Evolutionary conservation across 2,329 filamentous ascomycete genomes (phyloP), one percentile per base, ranked within the genome.

Genomic region (Chaetomium sp.): DNA sequence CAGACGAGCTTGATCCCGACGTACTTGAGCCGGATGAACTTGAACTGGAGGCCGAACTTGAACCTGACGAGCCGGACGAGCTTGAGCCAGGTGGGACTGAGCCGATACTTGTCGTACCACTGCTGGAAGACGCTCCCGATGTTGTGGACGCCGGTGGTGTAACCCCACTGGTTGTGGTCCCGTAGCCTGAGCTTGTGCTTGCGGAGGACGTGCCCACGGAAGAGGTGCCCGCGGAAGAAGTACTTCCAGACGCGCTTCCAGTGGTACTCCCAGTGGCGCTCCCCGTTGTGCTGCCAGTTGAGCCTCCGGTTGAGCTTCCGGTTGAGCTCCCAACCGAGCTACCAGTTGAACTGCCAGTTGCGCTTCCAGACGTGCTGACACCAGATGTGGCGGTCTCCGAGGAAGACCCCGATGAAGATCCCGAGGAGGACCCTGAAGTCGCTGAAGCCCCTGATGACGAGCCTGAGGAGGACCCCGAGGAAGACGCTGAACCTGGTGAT

Each of bases 121-220:
- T 47, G 42, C 19, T 27, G 19, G 19, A 27, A 27, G n/a, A 37
- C n/a, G 32, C 41, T 37, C 42, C 53, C 42, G 48, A 51, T 8
- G 53, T 44, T 53, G 55, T 57, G 51, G 50, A 51, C 49, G 34
- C 37, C 42, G 19, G 34, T 12, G 42, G 53, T 47, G 53, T 41
- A 5, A 51, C 48, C 48, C 19, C 42, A 4, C 48, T 27, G 36
- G 51, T 37, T 32, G 54, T 56, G 52, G 47, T 57, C n/a, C 38
- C 46, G 14, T 38, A 35, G 2, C 27, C 38, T 8, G 48, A 27
- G 14, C 43, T 37, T 35, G 54, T 57, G 55, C 52, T 55, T n/a
- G 48, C 46, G n/a, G 45, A 41, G 27, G 19, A 27, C 19, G 19
- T 27, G 19, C 6, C 34, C 3, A 40, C 12, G 27, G 44, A 27